Evolutionary conservation across 176 grass and related monocot genomes (phyloP).

Genomic region (Hsuehochloa calcarea): DNA sequence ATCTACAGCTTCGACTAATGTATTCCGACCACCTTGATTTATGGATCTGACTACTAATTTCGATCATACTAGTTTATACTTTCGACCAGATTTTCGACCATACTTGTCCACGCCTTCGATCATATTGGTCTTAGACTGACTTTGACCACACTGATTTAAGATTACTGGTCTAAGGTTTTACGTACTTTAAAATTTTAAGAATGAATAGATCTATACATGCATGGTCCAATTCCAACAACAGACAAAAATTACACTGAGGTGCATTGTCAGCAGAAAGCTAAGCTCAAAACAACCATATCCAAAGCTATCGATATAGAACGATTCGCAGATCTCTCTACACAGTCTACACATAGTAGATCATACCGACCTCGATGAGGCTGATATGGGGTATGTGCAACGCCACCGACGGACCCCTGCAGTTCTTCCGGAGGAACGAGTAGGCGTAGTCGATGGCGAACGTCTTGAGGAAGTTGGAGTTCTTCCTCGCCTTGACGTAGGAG

Average conservation of each 20-base stretch:
- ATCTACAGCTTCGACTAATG: too few species aligned
- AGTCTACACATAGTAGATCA: slow-evolving; percentile 76
- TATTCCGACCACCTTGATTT: too few species aligned
- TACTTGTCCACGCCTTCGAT: too few species aligned
- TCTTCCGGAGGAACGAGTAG: slow-evolving; percentile 67
- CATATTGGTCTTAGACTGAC: too few species aligned
- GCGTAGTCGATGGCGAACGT: slow-evolving; percentile 58
- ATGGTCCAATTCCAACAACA: too few species aligned
- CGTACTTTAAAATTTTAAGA: too few species aligned
- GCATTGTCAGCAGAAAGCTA: not conserved
- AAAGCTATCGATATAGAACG: not conserved
- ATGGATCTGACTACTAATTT: too few species aligned
- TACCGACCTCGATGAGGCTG: slow-evolving; percentile 76
- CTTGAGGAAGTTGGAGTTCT: slow-evolving; percentile 62
- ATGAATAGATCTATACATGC: too few species aligned
- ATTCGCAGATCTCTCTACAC: not conserved
- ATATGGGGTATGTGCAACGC: slow-evolving; percentile 67
- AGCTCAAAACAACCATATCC: not conserved
- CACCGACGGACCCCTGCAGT: slow-evolving; percentile 67
- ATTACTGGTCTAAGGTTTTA: too few species aligned
- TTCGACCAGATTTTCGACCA: too few species aligned
- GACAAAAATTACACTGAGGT: slow-evolving; percentile 10
- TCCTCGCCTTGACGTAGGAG: slow-evolving; percentile 74
- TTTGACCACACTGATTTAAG: too few species aligned
- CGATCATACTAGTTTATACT: too few species aligned